Evolutionary conservation across 352 stramenopile species (phyloP).

Genomic region (Aphanomyces invadans): DNA sequence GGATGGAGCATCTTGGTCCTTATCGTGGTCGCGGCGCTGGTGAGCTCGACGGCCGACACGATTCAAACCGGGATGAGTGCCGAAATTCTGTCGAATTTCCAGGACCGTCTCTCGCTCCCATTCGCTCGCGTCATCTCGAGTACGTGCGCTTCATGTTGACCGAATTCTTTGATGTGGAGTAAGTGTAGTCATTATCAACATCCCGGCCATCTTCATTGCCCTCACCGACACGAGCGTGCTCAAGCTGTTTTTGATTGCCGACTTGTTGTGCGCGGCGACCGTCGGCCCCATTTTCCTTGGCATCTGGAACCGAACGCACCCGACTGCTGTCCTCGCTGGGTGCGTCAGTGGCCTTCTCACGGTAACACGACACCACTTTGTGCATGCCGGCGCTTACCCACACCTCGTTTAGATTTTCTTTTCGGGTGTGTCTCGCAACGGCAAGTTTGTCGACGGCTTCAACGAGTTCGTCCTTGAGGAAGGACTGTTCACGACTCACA

Average conservation of each 20-base stretch:
- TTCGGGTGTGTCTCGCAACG: slow-evolving; percentile 39
- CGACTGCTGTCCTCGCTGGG: slow-evolving; percentile 37
- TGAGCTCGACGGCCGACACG: slow-evolving; percentile 52
- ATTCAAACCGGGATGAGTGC: slow-evolving; percentile 68
- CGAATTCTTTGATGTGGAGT: neutral
- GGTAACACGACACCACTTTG: too few species aligned
- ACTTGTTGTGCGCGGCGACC: slow-evolving; percentile 61
- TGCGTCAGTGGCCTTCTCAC: slow-evolving; percentile 50
- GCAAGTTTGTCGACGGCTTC: slow-evolving; percentile 64
- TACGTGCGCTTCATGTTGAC: slow-evolving; percentile 23
- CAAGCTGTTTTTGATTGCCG: slow-evolving; percentile 66
- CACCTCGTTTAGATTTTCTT: slow-evolving; percentile 51
- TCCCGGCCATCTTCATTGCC: slow-evolving; percentile 56
- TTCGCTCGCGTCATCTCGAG: slow-evolving; percentile 48
- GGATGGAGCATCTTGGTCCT: slow-evolving; percentile 62
- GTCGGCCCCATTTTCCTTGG: slow-evolving; percentile 66
- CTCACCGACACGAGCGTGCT: slow-evolving; percentile 61
- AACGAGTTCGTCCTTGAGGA: slow-evolving; percentile 70
- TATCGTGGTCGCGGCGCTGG: slow-evolving; percentile 61
- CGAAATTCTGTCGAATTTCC: slow-evolving; percentile 67
- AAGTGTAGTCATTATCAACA: slow-evolving; percentile 59
- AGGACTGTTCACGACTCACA: slow-evolving; percentile 63
- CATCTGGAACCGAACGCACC: slow-evolving; percentile 43
- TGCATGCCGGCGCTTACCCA: too few species aligned
- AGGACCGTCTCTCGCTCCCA: slow-evolving; percentile 37